A percentile compares a stretch with the other conserved stretches of the same genome.
Evolutionary conservation across 2,329 filamentous ascomycete genomes (phyloP).

Genomic region (Penicillium brevicompactum): DNA sequence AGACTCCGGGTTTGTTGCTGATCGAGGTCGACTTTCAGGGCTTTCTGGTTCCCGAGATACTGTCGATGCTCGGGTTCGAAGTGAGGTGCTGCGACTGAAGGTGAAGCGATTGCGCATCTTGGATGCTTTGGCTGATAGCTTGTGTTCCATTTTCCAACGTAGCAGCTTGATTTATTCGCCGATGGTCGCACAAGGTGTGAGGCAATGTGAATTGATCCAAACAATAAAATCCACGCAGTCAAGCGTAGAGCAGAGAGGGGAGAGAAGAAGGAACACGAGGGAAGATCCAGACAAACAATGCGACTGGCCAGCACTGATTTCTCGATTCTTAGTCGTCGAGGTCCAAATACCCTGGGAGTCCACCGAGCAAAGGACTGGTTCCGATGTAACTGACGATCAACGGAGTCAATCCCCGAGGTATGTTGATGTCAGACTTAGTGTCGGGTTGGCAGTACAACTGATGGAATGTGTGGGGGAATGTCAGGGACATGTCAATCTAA

Average conservation of each 20-base stretch:
- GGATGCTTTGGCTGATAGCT: constrained; percentile 21
- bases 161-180: background rate
- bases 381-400: background rate
- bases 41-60: constrained; percentile 3
- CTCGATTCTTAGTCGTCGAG: background rate
- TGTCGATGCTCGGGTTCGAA: constrained; percentile 13
- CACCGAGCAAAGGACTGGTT: background rate
- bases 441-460: constrained; percentile 14
- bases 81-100: constrained; percentile 12
- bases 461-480: constrained; percentile 16
- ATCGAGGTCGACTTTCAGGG: constrained; percentile 17
- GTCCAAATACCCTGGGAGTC: background rate
- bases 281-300: constrained; percentile 4
- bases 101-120: constrained; percentile 24
- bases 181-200: background rate
- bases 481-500: background rate
- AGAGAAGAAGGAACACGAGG: background rate
- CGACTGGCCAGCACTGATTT: constrained; percentile 8
- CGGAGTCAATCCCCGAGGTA: constrained; percentile 1
- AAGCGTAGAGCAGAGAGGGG: background rate
- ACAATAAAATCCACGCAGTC: too few relatives aligned
- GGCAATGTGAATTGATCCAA: too few relatives aligned
- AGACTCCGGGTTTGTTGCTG: constrained; percentile 18
- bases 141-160: constrained; percentile 21
- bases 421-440: constrained; percentile 3